These are phyloP conservation scores for Emmonsiellopsis sp. DNA, from an alignment of 2,329 filamentous ascomycete species.

Conservation along the genomic window DNA sequence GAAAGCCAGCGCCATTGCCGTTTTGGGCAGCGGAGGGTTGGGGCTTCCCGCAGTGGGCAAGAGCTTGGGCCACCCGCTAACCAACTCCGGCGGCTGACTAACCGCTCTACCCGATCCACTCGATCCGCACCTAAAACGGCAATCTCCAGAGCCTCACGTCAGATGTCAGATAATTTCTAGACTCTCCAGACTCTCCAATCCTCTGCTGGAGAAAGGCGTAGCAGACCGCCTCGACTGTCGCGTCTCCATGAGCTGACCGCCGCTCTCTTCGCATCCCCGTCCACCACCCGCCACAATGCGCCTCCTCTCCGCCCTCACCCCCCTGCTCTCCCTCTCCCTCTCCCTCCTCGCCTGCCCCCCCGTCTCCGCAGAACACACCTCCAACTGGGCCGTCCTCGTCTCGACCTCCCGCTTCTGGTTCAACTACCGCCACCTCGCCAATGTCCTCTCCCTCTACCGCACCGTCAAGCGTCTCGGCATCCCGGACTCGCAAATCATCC, in stretches of 20 bases:
- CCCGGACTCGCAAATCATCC: conserved; percentile 96
- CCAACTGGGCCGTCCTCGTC: conserved; percentile 98
- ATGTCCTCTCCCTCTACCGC: conserved; percentile 92
- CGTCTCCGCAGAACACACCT: conserved; percentile 57
- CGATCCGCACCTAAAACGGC: too few species aligned
- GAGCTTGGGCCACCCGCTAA: too few species aligned
- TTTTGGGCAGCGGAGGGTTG: too few species aligned
- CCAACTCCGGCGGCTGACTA: too few species aligned
- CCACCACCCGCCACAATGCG: conserved; percentile 16
- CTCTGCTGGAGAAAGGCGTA: background rate
- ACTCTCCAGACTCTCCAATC: background rate
- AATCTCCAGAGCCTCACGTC: too few species aligned
- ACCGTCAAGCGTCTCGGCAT: conserved; percentile 97
- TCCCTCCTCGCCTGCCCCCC: conserved; percentile 2
- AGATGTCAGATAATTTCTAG: background rate
- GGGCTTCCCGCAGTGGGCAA: too few species aligned
- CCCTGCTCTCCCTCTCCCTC: conserved; percentile 15
- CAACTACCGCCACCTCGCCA: conserved; percentile 97
- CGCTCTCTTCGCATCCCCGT: background rate
- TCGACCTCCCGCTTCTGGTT: conserved; percentile 99
- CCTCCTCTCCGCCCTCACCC: conserved; percentile 13
- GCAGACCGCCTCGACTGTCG: background rate
- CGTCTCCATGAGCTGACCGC: background rate
- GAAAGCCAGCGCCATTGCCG: too few species aligned
- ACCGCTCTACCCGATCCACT: too few species aligned